Base-by-base conservation (phyloP, 1,284 basidiomycete species). In the Naganishia cerealis region DNA sequence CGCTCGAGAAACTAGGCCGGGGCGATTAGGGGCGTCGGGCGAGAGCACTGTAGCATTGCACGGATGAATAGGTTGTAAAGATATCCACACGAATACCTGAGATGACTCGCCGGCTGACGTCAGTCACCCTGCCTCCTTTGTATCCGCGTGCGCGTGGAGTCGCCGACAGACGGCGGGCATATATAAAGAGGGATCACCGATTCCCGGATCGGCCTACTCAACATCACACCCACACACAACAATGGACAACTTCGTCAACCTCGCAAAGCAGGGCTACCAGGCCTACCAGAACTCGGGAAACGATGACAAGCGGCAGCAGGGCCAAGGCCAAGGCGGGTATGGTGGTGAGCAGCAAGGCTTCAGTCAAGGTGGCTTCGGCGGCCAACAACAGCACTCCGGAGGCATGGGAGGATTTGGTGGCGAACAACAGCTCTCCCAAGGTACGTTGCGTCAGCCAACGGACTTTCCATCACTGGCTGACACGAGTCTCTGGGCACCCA, bases 1-100 rank as follows among this genome's bases (percentile, higher is more conserved):
- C 92, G 38, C 78, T 96, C 74, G 93, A 94, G 75, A 95, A 95
- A 82, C 86, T 95, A 13, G 77, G 77, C 38, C 69, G 79, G 54
- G 77, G 81, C 21, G 80, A 81, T 69, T 82, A 77, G 72, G 46
- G 26, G 21, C 26, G n/a, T 6, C 9, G 29, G n/a, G 13, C 12
- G 15, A 29, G 39, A 16, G 57, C 26, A 40, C 26, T 39, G 40
- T 21, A 46, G 38, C 40, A 26, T 24, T 59, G 40, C 40, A 33
- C 46, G 36, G 6, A 43, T 57, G 56, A 39, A 21, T 38, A 18
- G 46, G 46, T 50, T 50, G 46, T 50, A 50, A 50, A 50, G 46
- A 50, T 50, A 21, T 50, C 21, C 1, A 50, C n/a, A 24, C n/a
- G 40, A 21, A 50, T 24, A 33, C 29, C 29, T n/a, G 46, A 50